phyloP scores from a whole-genome alignment of 305 asterid species.

The Fraxinus greggii region DNA sequence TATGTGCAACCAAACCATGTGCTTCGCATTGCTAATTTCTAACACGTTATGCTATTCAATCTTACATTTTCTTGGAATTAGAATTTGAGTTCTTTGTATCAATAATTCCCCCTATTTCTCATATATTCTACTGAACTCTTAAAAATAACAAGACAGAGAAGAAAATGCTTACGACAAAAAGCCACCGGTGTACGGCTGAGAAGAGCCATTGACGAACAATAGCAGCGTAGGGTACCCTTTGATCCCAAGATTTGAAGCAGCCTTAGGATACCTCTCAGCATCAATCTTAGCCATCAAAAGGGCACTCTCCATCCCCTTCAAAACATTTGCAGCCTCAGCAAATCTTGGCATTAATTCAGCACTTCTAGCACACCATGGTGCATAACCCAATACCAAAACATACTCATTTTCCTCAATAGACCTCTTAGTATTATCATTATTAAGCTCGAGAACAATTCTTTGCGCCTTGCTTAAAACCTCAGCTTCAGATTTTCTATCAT shows the following conservation, averaged over 20 bases:
- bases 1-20: not conserved
- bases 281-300: constrained; percentile 83
- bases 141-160: not conserved
- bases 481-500: constrained; percentile 59
- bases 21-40: not conserved
- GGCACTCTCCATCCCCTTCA: constrained; percentile 59
- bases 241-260: constrained; percentile 64
- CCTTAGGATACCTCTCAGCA: constrained; percentile 71
- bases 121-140: not conserved
- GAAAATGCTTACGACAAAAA: constrained; percentile 66
- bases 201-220: constrained; percentile 72
- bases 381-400: constrained; percentile 84
- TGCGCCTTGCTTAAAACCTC: constrained; percentile 83
- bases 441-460: constrained; percentile 78
- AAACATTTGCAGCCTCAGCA: constrained; percentile 83
- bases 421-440: constrained; percentile 54
- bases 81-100: not conserved
- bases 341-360: constrained; percentile 95
- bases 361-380: constrained; percentile 88
- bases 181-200: constrained; percentile 85
- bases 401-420: constrained; percentile 64
- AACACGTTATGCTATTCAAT: not conserved
- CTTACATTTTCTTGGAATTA: not conserved
- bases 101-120: not conserved
- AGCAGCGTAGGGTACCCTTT: constrained; percentile 85